Evolutionary conservation across 441 rosid genomes (phyloP).

Genomic region (Mallotus japonicus): DNA sequence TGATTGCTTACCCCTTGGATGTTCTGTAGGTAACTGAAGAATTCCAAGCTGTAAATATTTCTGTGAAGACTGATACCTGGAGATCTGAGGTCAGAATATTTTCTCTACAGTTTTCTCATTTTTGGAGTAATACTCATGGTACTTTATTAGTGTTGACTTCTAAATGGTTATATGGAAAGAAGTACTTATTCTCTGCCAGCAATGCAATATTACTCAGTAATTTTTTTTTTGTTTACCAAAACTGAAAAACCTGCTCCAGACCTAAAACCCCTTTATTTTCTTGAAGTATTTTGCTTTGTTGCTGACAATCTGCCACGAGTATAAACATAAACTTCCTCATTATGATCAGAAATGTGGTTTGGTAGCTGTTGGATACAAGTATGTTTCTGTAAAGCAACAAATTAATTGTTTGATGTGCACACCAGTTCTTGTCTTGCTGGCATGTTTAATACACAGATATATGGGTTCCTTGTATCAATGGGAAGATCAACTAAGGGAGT

Average conservation of each 20-base stretch:
- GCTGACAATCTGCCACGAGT: background rate
- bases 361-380: background rate
- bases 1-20: conserved; percentile 23
- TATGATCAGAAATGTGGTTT: background rate
- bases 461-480: background rate
- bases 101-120: conserved; percentile 20
- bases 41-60: conserved; percentile 91
- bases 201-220: background rate
- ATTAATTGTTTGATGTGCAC: background rate
- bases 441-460: background rate
- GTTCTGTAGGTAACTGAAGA: conserved; percentile 74
- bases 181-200: background rate
- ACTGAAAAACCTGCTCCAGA: background rate
- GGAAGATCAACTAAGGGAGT: background rate
- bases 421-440: background rate
- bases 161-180: background rate
- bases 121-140: conserved; percentile 17
- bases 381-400: background rate
- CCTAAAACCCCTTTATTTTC: background rate
- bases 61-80: conserved; percentile 72
- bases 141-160: conserved; percentile 1
- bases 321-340: background rate
- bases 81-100: conserved; percentile 70
- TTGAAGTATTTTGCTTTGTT: background rate
- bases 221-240: background rate